Percentiles rank a stretch among this genome's conserved stretches.
These are phyloP conservation scores for Candida dubliniensis DNA, from an alignment of 1,139 yeast species.

Conservation along the genomic window DNA sequence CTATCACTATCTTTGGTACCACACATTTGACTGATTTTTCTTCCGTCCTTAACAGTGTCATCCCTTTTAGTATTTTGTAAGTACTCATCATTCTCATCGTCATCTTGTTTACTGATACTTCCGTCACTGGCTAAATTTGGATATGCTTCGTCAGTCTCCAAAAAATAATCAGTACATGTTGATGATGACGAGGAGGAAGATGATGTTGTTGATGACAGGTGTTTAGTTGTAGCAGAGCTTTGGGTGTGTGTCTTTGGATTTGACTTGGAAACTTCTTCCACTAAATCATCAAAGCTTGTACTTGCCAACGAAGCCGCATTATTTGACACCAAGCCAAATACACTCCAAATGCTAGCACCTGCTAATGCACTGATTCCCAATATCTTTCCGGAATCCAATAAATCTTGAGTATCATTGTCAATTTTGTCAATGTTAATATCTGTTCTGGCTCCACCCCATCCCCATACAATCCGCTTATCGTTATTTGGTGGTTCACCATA, in stretches of 20 bases:
- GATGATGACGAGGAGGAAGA: neutral
- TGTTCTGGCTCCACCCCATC: neutral
- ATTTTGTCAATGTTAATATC: neutral
- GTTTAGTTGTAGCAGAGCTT: neutral
- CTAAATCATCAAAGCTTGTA: neutral
- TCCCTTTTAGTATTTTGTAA: neutral
- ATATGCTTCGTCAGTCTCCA: neutral
- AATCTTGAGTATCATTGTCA: neutral
- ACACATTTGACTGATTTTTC: neutral
- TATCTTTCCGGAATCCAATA: neutral
- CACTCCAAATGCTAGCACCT: neutral
- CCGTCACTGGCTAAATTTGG: neutral
- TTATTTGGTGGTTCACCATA: neutral
- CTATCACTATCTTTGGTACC: neutral
- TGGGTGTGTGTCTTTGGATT: neutral
- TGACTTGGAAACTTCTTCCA: neutral
- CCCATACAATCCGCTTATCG: neutral
- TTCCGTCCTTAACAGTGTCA: neutral
- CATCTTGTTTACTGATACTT: neutral
- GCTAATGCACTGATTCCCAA: neutral
- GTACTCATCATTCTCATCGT: no score
- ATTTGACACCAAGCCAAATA: neutral
- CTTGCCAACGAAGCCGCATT: neutral
- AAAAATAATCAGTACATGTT: neutral
- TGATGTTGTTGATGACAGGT: neutral